Evolutionary conservation across 495 filamentous ascomycete species (phyloP), one percentile per base, ranked within the genome.

Genomic region (Glarea lozoyensis): DNA sequence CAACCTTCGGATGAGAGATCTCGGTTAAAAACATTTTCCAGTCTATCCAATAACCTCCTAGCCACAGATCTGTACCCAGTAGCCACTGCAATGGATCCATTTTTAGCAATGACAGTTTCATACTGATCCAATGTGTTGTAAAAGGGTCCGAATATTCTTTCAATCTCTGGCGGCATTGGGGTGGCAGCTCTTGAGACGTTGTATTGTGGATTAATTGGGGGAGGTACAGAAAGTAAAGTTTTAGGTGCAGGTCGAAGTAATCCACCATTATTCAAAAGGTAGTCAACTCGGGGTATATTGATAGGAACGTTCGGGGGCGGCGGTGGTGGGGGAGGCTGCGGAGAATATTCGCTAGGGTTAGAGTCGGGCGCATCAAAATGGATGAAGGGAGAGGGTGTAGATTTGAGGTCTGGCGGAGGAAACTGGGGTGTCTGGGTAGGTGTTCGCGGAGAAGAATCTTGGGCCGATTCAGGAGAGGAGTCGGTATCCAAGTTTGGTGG

Each of bases 21-120:
- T 37, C 93, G 73, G 16, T 86, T 84, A 59, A 99, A 97, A 12
- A 99, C 86, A 19, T 85, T 81, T 55, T 95, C 92, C 10, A 99
- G 66, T 40, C 90, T 80, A 56, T 99, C 92, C n/a, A 97, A 72
- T 18, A 97, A 60, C 27, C 88, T 76, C 1, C 93, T 79, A n/a
- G 93, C 93, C 27, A 97, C 82, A 5, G 89, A 95, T 37, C 82
- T 78, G 62, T 97, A 96, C 2, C 93, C 93, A 4, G 93, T 97
- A 17, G 92, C 92, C 0, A 99, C 93, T 4, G 93, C 93, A 12
- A 99, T 60, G 5, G 88, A 95, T 2, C 93, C 93, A 55, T 81
- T 87, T 37, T 80, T 82, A 15, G 66, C 64, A 43, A 97, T 74
- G 7, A 99, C 88, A 6, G 78, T 70, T 37, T 79, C 68, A 56